These are phyloP conservation scores for Chrysosporium keratinophilum DNA, from an alignment of 2,329 filamentous ascomycete genomes.

Conservation along the genomic window DNA sequence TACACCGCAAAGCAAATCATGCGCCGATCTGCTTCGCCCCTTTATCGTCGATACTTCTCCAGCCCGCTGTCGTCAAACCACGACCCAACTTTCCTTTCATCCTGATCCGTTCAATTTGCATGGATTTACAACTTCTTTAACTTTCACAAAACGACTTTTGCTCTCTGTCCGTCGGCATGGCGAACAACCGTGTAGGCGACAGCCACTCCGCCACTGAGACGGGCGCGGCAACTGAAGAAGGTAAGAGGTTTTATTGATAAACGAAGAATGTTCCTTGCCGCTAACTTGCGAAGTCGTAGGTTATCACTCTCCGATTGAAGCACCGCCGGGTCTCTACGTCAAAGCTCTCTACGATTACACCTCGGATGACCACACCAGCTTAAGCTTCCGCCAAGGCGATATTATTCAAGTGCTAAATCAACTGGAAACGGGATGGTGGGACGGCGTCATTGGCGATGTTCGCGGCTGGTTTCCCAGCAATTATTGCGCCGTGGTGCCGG, in stretches of 20 bases:
- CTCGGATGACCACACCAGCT: conserved; percentile 87
- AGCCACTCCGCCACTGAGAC: neutral
- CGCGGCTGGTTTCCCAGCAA: conserved; percentile 99
- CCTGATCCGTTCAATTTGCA: neutral
- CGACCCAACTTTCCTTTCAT: neutral
- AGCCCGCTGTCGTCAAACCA: neutral
- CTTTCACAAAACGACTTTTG: neutral
- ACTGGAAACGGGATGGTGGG: conserved; percentile 98
- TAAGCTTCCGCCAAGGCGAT: conserved; percentile 94
- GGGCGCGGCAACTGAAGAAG: neutral
- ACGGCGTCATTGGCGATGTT: conserved; percentile 92
- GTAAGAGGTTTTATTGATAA: neutral
- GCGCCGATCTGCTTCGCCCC: neutral
- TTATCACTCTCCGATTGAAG: conserved; percentile 24
- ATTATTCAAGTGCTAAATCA: conserved; percentile 98
- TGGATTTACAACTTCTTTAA: neutral
- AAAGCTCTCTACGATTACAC: conserved; percentile 96
- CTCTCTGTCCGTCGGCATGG: neutral
- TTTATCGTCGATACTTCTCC: neutral
- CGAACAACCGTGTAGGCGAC: neutral
- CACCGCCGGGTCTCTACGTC: conserved; percentile 61
- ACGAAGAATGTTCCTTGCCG: neutral
- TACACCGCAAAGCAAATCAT: neutral
- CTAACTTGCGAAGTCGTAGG: neutral
- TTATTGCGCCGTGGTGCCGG: conserved; percentile 81